Evolutionary conservation across 768 basidiomycete species (phyloP).

Genomic region (Brasilioporus rufonigricans): DNA sequence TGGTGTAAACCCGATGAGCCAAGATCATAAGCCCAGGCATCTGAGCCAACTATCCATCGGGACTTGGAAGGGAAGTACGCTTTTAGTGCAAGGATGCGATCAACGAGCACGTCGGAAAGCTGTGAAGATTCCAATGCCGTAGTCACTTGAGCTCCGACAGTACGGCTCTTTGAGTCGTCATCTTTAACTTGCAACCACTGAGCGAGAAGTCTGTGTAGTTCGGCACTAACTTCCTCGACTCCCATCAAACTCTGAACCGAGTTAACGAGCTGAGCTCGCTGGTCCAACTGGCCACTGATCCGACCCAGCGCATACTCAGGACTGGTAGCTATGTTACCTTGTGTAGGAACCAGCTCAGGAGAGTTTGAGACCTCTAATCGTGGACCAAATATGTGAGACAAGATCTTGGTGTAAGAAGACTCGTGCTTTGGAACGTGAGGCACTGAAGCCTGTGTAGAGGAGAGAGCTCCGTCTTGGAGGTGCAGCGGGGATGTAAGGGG

Average conservation of each 20-base stretch:
- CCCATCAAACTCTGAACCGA: slow-evolving; percentile 67
- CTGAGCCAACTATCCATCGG: slow-evolving; percentile 97
- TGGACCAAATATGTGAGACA: slow-evolving; percentile 74
- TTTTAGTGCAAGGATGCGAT: slow-evolving; percentile 57
- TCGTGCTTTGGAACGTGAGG: slow-evolving; percentile 89
- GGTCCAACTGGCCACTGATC: slow-evolving; percentile 77
- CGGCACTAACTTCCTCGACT: slow-evolving; percentile 42
- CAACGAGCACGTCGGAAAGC: slow-evolving; percentile 42
- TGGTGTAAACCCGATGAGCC: slow-evolving; percentile 96
- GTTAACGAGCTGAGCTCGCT: slow-evolving; percentile 63
- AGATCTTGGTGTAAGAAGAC: slow-evolving; percentile 85
- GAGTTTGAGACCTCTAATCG: slow-evolving; percentile 85
- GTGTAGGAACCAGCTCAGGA: slow-evolving; percentile 64
- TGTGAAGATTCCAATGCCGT: slow-evolving; percentile 43
- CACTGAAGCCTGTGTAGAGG: slow-evolving; percentile 22
- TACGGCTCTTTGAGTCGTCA: slow-evolving; percentile 58
- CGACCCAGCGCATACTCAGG: slow-evolving; percentile 95
- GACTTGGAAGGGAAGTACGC: slow-evolving; percentile 66
- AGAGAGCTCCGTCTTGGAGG: slow-evolving; percentile 41
- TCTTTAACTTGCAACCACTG: slow-evolving; percentile 81
- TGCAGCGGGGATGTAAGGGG: slow-evolving; percentile 44
- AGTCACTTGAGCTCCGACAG: slow-evolving; percentile 57
- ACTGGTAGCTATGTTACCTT: slow-evolving; percentile 78
- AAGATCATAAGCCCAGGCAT: slow-evolving; percentile 97
- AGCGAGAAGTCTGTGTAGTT: slow-evolving; percentile 69